A percentile compares a stretch with the other conserved stretches of the same genome.
These are phyloP conservation scores for Sistotremastrum suecicum DNA, from an alignment of 768 basidiomycete species.

Conservation along the genomic window DNA sequence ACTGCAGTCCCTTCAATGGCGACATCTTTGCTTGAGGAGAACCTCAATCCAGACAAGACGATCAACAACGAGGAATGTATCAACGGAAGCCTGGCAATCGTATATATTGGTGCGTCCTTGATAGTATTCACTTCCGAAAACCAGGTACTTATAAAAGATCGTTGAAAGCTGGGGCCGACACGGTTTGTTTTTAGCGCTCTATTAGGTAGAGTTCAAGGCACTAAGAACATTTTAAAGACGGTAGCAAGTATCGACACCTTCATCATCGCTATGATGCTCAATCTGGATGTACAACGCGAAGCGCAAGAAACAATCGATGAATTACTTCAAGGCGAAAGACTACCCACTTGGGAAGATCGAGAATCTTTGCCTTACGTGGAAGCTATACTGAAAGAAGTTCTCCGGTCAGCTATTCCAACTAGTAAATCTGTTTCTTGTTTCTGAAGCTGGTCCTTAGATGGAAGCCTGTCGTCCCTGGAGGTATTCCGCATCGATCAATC, in stretches of 20 bases:
- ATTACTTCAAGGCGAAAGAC: slow-evolving; percentile 14
- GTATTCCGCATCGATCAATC: slow-evolving; percentile 8
- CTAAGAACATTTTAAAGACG: slow-evolving; percentile 10
- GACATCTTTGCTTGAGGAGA: too few relatives aligned
- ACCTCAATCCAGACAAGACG: too few relatives aligned
- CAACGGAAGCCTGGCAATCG: too few relatives aligned
- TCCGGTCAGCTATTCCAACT: slow-evolving; percentile 4
- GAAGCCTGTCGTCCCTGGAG: slow-evolving; percentile 1
- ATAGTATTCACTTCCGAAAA: too few relatives aligned
- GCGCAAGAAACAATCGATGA: slow-evolving; percentile 21
- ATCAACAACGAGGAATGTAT: too few relatives aligned
- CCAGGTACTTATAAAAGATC: too few relatives aligned
- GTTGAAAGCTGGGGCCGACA: too few relatives aligned
- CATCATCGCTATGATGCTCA: slow-evolving; percentile 16
- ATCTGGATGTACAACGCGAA: slow-evolving; percentile 15
- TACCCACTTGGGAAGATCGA: slow-evolving; percentile 19
- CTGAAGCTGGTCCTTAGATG: neutral
- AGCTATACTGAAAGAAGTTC: slow-evolving; percentile 9
- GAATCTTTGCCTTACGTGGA: slow-evolving; percentile 16
- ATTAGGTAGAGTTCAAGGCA: neutral
- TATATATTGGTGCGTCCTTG: too few relatives aligned
- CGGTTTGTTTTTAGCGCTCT: too few relatives aligned
- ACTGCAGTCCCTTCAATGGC: too few relatives aligned
- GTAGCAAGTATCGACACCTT: slow-evolving; percentile 12
- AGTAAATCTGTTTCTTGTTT: neutral